Conservation (phyloP, 2,329 filamentous ascomycete species). For the Colletotrichum karsti region DNA sequence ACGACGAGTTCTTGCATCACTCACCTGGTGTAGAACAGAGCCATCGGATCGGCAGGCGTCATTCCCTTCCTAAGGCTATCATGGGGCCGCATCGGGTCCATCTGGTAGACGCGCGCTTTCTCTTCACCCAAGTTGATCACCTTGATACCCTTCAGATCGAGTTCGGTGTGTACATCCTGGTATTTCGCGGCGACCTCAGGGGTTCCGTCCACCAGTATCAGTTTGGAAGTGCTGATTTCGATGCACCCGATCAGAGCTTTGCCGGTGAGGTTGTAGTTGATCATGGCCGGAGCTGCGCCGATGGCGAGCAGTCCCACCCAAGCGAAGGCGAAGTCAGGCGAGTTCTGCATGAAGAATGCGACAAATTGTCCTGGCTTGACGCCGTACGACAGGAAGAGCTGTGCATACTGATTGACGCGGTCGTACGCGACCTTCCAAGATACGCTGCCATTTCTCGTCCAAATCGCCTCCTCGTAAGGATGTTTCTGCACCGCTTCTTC, state of each 20-base stretch:
- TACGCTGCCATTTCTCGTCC: constrained; percentile 70
- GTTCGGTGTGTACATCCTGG: constrained; percentile 61
- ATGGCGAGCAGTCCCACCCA: constrained; percentile 73
- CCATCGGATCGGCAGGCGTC: constrained; percentile 62
- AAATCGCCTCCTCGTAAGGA: constrained; percentile 67
- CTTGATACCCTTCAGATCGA: constrained; percentile 60
- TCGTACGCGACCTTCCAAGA: constrained; percentile 65
- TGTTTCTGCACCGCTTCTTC: constrained; percentile 61
- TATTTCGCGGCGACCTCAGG: constrained; percentile 63
- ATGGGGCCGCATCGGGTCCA: constrained; percentile 58
- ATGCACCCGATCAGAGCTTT: constrained; percentile 73
- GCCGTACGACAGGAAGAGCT: constrained; percentile 67
- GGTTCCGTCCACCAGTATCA: constrained; percentile 69
- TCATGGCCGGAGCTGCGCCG: constrained; percentile 74
- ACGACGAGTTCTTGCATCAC: accelerated
- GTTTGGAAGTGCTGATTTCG: constrained; percentile 60
- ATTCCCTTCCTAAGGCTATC: constrained; percentile 64
- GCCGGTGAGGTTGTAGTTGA: constrained; percentile 74
- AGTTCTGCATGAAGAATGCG: constrained; percentile 73
- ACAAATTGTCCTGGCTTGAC: constrained; percentile 69
- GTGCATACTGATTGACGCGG: constrained; percentile 67
- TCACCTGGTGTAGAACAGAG: constrained; percentile 72
- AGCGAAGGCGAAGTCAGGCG: constrained; percentile 71
- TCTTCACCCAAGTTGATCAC: constrained; percentile 56
- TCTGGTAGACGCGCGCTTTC: constrained; percentile 46